Percentiles rank a stretch among this genome's conserved stretches.
Evolutionary conservation across 31 red algal genomes (phyloP).

Genomic region (Porphyra umbilicalis): DNA sequence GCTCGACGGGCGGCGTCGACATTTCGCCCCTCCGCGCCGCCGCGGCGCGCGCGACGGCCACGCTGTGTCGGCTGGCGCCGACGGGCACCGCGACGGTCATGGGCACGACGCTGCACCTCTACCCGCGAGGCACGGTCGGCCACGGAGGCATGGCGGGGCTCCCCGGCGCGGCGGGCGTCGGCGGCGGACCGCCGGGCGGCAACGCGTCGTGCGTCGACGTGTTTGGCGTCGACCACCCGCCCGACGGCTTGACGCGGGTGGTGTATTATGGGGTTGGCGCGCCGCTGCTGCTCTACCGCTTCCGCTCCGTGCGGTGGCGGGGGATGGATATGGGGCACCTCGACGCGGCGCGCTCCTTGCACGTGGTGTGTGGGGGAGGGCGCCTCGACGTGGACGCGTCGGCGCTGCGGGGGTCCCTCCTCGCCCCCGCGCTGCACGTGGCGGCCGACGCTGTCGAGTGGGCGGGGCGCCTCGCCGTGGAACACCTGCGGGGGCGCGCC

Average conservation of each 20-base stretch:
- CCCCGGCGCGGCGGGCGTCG: background rate
- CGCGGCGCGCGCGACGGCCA: background rate
- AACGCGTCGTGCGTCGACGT: background rate
- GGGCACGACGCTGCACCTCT: background rate
- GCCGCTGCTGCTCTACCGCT: background rate
- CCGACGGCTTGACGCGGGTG: background rate
- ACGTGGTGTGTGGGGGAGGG: background rate
- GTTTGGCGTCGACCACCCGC: background rate
- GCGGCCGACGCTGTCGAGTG: background rate
- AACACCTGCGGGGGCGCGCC: background rate
- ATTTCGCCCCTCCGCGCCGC: background rate
- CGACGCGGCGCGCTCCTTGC: background rate
- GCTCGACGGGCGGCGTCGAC: background rate
- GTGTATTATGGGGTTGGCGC: background rate
- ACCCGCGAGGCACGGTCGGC: background rate
- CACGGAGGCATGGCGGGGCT: background rate
- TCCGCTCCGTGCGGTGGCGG: background rate
- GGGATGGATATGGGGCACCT: background rate
- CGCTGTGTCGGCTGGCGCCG: background rate
- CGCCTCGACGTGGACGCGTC: background rate
- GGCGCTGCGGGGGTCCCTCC: background rate
- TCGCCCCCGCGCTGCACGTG: background rate
- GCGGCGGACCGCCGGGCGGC: background rate
- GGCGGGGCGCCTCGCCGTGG: background rate
- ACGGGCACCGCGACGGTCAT: background rate